Evolutionary conservation across 768 basidiomycete genomes (phyloP).

Genomic region (Paxillus rubicundulus): DNA sequence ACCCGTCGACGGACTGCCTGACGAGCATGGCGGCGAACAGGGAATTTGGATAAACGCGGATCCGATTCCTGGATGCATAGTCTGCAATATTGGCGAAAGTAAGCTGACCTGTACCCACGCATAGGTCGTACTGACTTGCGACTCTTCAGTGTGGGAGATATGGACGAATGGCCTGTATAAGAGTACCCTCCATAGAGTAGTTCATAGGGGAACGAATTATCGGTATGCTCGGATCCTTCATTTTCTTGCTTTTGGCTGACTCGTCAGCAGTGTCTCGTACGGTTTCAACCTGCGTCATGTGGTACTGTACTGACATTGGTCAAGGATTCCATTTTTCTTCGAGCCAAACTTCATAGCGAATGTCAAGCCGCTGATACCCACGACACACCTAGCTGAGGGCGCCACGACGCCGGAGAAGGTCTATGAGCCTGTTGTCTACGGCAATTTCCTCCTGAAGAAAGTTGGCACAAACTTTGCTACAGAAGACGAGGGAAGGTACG

Average conservation of each 20-base stretch:
- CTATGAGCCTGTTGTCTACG: constrained; percentile 62
- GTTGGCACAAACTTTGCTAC: constrained; percentile 69
- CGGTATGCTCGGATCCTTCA: constrained; percentile 26
- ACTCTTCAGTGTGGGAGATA: constrained; percentile 79
- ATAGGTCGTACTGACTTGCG: constrained; percentile 1
- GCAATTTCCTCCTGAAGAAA: constrained; percentile 72
- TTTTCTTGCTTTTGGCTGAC: constrained; percentile 6
- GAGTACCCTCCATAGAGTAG: constrained; percentile 86
- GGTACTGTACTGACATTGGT: constrained; percentile 3
- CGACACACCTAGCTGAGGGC: constrained; percentile 37
- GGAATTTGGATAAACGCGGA: constrained; percentile 83
- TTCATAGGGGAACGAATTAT: constrained; percentile 75
- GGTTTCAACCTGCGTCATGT: constrained; percentile 22
- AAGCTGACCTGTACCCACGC: constrained; percentile 24
- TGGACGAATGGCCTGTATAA: constrained; percentile 88
- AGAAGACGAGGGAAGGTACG: constrained; percentile 36
- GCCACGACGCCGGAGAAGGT: constrained; percentile 25
- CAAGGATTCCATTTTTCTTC: constrained; percentile 88
- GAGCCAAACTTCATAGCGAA: constrained; percentile 82
- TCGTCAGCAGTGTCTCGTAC: constrained; percentile 62
- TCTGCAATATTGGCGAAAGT: constrained; percentile 95
- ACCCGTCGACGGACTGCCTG: constrained; percentile 38
- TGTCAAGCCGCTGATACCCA: constrained; percentile 64
- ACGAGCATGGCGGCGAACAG: constrained; percentile 53
- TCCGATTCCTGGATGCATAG: constrained; percentile 78